Percentiles rank a stretch among this genome's conserved stretches.
These are phyloP conservation scores for Asterella californica DNA, from an alignment of 225 moss, liverwort and hornwort genomes.

Conservation along the genomic window DNA sequence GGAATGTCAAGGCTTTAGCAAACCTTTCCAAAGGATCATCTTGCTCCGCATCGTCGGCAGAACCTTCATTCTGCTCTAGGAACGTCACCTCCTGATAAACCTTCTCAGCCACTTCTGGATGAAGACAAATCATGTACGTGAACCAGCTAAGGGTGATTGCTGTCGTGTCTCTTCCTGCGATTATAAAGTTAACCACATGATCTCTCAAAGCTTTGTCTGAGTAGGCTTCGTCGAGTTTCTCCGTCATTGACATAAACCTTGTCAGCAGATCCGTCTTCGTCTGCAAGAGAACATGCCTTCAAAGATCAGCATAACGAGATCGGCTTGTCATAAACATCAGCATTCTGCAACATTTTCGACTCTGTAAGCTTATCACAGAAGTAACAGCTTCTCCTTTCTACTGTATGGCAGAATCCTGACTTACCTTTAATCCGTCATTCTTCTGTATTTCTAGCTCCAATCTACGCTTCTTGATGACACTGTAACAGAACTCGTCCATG, in stretches of 20 bases:
- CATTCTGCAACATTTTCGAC: background rate
- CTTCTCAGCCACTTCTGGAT: constrained; percentile 45
- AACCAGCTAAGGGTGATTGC: constrained; percentile 53
- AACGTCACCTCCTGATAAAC: constrained; percentile 33
- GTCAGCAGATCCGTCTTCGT: constrained; percentile 34
- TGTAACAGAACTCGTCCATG: constrained; percentile 39
- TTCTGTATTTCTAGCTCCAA: constrained; percentile 15
- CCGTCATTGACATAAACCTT: constrained; percentile 41
- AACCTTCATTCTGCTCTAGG: constrained; percentile 24
- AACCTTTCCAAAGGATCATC: constrained; percentile 27
- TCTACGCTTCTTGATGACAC: constrained; percentile 36
- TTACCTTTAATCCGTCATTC: background rate
- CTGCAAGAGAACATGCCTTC: constrained; percentile 6
- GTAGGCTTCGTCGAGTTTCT: constrained; percentile 10
- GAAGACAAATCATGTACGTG: constrained; percentile 35
- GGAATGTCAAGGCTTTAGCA: constrained; percentile 34
- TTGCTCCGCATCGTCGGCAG: too few species aligned
- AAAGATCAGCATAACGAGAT: background rate
- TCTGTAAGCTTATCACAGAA: background rate
- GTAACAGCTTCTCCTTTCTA: background rate
- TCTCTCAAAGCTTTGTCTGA: constrained; percentile 42
- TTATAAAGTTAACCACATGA: constrained; percentile 46
- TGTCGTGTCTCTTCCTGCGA: constrained; percentile 58
- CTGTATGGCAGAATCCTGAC: background rate
- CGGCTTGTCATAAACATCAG: background rate